Evolutionary conservation across 176 grass and related monocot genomes (phyloP).

Genomic region (Pontederia paniculata): DNA sequence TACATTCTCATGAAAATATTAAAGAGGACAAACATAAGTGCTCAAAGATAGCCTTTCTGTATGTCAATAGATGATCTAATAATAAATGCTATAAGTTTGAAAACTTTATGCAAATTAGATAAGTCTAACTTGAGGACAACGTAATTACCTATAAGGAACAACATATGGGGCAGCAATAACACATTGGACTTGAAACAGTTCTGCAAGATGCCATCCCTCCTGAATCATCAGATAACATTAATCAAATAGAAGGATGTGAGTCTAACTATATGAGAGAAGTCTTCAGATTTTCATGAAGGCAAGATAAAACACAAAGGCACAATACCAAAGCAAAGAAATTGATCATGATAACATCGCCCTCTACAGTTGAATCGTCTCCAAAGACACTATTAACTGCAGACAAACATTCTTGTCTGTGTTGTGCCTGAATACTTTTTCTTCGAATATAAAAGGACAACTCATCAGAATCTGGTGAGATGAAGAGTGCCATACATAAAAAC

Average conservation of each 20-base stretch:
- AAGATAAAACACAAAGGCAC: too few species aligned
- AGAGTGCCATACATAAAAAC: too few species aligned
- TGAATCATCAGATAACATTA: constrained; percentile 25
- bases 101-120: background rate
- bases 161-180: constrained; percentile 76
- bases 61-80: too few species aligned
- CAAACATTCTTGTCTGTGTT: constrained; percentile 68
- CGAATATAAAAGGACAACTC: constrained; percentile 30
- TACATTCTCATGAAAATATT: too few species aligned
- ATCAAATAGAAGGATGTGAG: background rate
- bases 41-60: too few species aligned
- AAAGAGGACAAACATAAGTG: too few species aligned
- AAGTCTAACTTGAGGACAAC: background rate
- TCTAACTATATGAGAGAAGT: background rate
- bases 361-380: constrained; percentile 32
- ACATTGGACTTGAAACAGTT: constrained; percentile 70
- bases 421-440: constrained; percentile 42
- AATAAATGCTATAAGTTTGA: too few species aligned
- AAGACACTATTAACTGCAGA: constrained; percentile 55
- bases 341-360: constrained; percentile 55
- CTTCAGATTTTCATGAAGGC: too few species aligned
- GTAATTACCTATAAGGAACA: constrained; percentile 75
- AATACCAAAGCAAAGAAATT: constrained; percentile 90
- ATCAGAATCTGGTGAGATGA: constrained; percentile 8
- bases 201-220: constrained; percentile 98